phyloP scores from a whole-genome alignment of 257 asterid species.

The Apocynum venetum region DNA sequence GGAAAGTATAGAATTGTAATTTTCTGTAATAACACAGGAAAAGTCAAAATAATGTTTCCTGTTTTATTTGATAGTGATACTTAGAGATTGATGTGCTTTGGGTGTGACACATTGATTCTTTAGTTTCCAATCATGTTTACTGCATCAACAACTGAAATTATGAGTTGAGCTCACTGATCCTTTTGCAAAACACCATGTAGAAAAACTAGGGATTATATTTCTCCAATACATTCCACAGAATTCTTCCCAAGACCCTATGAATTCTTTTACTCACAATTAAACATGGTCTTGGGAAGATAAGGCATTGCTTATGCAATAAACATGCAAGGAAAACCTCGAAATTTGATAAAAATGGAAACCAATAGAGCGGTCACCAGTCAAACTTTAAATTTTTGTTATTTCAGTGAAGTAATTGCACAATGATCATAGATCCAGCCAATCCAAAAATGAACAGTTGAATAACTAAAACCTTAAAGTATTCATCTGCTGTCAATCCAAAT shows the following conservation, averaged over 20 bases:
- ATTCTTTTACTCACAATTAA: not conserved
- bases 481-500: not conserved
- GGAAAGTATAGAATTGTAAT: not conserved
- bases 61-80: not conserved
- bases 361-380: not conserved
- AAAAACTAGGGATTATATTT: not conserved
- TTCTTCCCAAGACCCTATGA: not conserved
- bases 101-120: not conserved
- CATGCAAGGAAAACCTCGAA: not conserved
- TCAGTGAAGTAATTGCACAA: not conserved
- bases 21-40: not conserved
- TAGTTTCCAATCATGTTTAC: not conserved
- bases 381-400: not conserved
- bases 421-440: not conserved
- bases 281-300: not conserved
- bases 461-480: not conserved
- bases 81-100: not conserved
- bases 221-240: not conserved
- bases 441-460: not conserved
- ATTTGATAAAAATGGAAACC: not conserved
- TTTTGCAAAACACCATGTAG: not conserved
- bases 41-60: not conserved
- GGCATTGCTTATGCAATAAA: not conserved
- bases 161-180: not conserved
- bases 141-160: not conserved